A percentile compares a stretch with the other conserved stretches of the same genome.
phyloP scores from a whole-genome alignment of 306 rosid species.

The Potentilla sterilis region DNA sequence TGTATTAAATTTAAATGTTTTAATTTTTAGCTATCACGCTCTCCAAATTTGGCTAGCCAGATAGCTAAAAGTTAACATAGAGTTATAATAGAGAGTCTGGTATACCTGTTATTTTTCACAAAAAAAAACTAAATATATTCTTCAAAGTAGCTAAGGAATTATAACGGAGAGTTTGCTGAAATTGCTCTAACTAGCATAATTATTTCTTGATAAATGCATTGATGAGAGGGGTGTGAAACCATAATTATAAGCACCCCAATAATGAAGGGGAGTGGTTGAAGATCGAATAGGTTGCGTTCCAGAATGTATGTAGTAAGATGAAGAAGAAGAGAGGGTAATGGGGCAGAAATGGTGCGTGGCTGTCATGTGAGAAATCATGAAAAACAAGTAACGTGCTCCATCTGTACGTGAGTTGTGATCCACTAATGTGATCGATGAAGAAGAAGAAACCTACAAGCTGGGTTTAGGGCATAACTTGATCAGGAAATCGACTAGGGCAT shows the following conservation, averaged over 20 bases:
- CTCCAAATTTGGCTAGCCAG: no score
- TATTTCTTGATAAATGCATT: neutral
- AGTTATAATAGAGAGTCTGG: no score
- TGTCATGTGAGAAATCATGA: neutral
- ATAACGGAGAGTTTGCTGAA: no score
- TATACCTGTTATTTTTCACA: no score
- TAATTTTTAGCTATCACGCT: no score
- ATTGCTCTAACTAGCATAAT: neutral
- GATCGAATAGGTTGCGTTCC: slow-evolving; percentile 1
- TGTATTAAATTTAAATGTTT: no score
- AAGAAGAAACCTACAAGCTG: neutral
- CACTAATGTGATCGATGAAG: neutral
- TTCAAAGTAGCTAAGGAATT: no score
- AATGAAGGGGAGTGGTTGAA: neutral
- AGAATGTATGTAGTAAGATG: neutral
- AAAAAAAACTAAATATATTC: no score
- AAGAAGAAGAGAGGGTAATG: neutral
- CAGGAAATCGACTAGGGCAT: neutral
- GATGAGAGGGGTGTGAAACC: neutral
- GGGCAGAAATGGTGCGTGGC: neutral
- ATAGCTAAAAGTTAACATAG: no score
- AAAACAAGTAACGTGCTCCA: neutral
- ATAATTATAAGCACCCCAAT: neutral
- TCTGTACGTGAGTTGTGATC: slow-evolving; percentile 6
- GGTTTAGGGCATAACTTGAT: neutral